These are phyloP conservation scores for Podila verticillata DNA, from an alignment of 192 early-diverging fungal species.

Conservation along the genomic window DNA sequence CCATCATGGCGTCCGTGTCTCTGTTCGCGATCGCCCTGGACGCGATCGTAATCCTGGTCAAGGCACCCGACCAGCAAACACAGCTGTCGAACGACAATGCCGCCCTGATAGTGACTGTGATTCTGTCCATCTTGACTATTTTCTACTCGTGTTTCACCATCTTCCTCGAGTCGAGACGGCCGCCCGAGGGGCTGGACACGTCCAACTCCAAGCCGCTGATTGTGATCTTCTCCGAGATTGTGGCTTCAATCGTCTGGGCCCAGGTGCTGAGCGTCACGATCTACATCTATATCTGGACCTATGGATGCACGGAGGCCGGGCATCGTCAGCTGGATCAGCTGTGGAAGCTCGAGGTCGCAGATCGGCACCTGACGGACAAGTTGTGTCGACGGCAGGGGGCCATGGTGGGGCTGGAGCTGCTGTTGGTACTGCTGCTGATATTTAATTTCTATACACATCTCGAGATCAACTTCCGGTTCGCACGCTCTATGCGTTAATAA, in stretches of 20 bases:
- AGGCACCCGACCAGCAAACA: not conserved
- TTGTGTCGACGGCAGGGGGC: conserved; percentile 31
- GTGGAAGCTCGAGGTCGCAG: conserved; percentile 3
- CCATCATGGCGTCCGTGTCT: conserved; percentile 8
- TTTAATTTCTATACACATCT: conserved; percentile 46
- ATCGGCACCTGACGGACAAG: not conserved
- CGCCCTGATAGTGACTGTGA: conserved; percentile 7
- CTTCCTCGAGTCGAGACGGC: conserved; percentile 18
- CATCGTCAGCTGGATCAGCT: not conserved
- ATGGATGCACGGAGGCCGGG: conserved; percentile 13
- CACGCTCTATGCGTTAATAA: conserved; percentile 8
- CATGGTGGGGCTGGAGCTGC: conserved; percentile 23
- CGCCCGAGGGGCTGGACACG: conserved; percentile 22
- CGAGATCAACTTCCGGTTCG: conserved; percentile 35
- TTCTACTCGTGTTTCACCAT: conserved; percentile 31
- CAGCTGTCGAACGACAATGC: conserved; percentile 22
- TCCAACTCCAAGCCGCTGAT: conserved; percentile 33
- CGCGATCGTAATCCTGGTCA: conserved; percentile 10
- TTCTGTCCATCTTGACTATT: conserved; percentile 24
- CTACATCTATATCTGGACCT: conserved; percentile 29
- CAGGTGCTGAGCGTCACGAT: conserved; percentile 39
- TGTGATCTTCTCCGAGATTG: conserved; percentile 36
- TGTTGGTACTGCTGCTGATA: conserved; percentile 33
- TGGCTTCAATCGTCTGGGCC: conserved; percentile 34
- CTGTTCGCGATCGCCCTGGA: conserved; percentile 18